Percentiles rank a stretch among this genome's conserved stretches.
Conservation (phyloP, 805 yeast genomes). For the Tetrapisispora namnaoensis region DNA sequence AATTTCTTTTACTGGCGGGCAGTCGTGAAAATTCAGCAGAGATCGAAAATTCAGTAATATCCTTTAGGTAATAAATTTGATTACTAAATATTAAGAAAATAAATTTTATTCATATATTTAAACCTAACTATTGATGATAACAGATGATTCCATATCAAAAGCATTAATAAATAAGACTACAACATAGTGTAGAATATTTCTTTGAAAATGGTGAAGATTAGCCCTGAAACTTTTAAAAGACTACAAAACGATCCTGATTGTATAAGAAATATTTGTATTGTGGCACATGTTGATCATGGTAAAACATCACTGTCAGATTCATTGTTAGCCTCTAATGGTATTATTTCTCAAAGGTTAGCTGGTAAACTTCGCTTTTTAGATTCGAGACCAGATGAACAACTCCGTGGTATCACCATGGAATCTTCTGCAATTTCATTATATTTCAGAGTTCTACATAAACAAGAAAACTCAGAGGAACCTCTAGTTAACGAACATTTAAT, state of each 20-base stretch:
- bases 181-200: background rate
- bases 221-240: slow-evolving; percentile 51
- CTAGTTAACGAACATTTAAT: slow-evolving; percentile 70
- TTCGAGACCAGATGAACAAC: slow-evolving; percentile 90
- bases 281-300: slow-evolving; percentile 98
- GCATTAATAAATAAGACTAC: background rate
- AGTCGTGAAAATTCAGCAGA: too few relatives aligned
- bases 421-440: slow-evolving; percentile 91
- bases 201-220: slow-evolving; percentile 38
- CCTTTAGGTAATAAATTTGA: too few relatives aligned
- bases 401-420: slow-evolving; percentile 96
- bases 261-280: slow-evolving; percentile 83
- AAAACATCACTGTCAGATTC: slow-evolving; percentile 93
- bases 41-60: too few relatives aligned
- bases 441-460: slow-evolving; percentile 55
- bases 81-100: too few relatives aligned
- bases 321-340: slow-evolving; percentile 87
- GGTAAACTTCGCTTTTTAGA: slow-evolving; percentile 91
- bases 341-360: slow-evolving; percentile 88
- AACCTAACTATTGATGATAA: too few relatives aligned
- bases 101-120: too few relatives aligned
- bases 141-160: background rate
- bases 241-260: slow-evolving; percentile 61
- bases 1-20: too few relatives aligned
- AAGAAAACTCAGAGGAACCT: slow-evolving; percentile 34